These are phyloP conservation scores for Tetrahymena borealis DNA, from an alignment of 73 alveolate species.

Conservation along the genomic window DNA sequence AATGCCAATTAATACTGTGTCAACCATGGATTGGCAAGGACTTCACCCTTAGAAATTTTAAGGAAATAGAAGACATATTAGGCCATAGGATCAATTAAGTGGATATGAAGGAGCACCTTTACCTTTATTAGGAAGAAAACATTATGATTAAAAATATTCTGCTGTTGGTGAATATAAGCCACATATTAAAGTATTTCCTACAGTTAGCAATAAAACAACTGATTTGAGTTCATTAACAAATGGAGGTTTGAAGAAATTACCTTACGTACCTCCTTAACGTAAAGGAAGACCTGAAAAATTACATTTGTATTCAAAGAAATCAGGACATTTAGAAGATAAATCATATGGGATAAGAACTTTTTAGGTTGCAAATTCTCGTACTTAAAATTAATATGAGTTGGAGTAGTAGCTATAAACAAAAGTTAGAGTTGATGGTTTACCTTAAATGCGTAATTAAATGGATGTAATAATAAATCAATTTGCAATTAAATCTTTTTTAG, in stretches of 20 bases:
- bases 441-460: slow-evolving; percentile 40
- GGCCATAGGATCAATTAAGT: not conserved
- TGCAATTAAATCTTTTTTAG: no score
- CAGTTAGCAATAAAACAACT: not conserved
- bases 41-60: not conserved
- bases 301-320: slow-evolving; percentile 16
- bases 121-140: not conserved
- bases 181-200: not conserved
- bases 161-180: not conserved
- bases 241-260: not conserved
- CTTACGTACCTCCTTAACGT: not conserved
- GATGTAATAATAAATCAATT: not conserved
- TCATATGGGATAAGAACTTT: slow-evolving; percentile 42
- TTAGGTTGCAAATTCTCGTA: slow-evolving; percentile 7
- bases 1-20: not conserved
- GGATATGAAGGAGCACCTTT: not conserved
- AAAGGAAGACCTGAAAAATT: slow-evolving; percentile 38
- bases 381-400: slow-evolving; percentile 34
- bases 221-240: not conserved
- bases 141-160: not conserved
- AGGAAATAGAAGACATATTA: not conserved
- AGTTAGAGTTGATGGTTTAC: slow-evolving; percentile 21
- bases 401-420: slow-evolving; percentile 40
- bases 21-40: not conserved
- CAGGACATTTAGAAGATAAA: slow-evolving; percentile 28